These are phyloP conservation scores for Vaccinium macrocarpon DNA, from an alignment of 148 eudicot species.

Conservation along the genomic window DNA sequence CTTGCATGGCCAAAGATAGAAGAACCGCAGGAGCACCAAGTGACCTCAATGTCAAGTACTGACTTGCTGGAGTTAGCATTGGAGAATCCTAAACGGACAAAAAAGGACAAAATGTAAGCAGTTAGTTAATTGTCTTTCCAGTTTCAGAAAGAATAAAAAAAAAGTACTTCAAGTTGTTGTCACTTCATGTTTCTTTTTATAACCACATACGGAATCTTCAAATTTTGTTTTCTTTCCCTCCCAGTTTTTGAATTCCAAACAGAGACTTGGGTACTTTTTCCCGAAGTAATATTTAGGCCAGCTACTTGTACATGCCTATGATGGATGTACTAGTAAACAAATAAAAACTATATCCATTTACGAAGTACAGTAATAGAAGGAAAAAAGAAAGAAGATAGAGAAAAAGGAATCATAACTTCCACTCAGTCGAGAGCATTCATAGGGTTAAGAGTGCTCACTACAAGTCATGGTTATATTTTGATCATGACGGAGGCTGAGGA, in stretches of 20 bases:
- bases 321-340: neutral
- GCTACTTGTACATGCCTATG: neutral
- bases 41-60: constrained; percentile 64
- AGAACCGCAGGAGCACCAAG: constrained; percentile 88
- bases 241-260: neutral
- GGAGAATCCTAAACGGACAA: constrained; percentile 47
- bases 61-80: constrained; percentile 58
- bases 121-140: neutral
- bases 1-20: constrained; percentile 88
- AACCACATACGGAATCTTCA: neutral
- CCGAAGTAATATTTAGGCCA: neutral
- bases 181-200: neutral
- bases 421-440: neutral
- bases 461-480: neutral
- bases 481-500: neutral
- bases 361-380: neutral
- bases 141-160: neutral
- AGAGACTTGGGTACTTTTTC: neutral
- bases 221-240: neutral
- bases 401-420: neutral
- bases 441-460: neutral
- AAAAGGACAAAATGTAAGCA: neutral
- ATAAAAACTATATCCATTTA: too few species aligned
- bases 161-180: neutral
- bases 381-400: neutral